Evolutionary conservation across 192 early-diverging fungal species (phyloP).

Genomic region (Jimgerdemannia flammicorona): DNA sequence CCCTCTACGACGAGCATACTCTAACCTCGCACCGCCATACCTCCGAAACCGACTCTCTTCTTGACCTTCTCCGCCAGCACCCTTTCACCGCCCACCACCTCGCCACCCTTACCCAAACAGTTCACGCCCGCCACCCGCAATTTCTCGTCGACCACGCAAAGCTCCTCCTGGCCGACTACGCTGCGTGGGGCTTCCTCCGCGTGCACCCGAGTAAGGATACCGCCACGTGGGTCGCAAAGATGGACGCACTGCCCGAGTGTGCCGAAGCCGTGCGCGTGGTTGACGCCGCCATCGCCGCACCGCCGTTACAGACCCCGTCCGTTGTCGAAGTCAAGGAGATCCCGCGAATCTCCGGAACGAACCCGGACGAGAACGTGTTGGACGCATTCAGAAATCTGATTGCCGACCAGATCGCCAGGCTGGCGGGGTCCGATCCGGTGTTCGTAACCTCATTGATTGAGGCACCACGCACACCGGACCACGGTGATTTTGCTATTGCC

Average conservation of each 20-base stretch:
- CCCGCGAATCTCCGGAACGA: conserved; percentile 36
- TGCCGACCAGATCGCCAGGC: conserved; percentile 48
- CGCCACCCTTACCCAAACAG: neutral
- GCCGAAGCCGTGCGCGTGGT: conserved; percentile 17
- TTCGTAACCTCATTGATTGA: conserved; percentile 45
- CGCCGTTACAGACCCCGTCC: conserved; percentile 21
- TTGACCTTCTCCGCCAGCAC: conserved; percentile 23
- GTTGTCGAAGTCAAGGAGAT: too few species aligned
- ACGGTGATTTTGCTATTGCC: conserved; percentile 70
- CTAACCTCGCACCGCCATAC: neutral
- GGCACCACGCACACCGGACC: conserved; percentile 51
- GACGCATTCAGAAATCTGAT: conserved; percentile 67
- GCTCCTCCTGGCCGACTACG: conserved; percentile 31
- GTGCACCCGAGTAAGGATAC: too few species aligned
- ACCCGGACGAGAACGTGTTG: conserved; percentile 43
- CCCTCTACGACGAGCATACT: conserved; percentile 25
- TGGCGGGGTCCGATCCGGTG: conserved; percentile 44
- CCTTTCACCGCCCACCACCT: conserved; percentile 6
- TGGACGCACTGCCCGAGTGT: conserved; percentile 21
- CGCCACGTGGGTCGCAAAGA: conserved; percentile 19
- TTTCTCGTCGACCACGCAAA: conserved; percentile 28
- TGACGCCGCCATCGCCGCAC: conserved; percentile 15
- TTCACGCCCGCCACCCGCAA: neutral
- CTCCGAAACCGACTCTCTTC: conserved; percentile 21
- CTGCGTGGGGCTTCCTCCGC: conserved; percentile 34